Evolutionary conservation across 371 early-diverging fungal genomes (phyloP), one percentile per base, ranked within the genome.

Genomic region (Dinochytrium kinnereticum): DNA sequence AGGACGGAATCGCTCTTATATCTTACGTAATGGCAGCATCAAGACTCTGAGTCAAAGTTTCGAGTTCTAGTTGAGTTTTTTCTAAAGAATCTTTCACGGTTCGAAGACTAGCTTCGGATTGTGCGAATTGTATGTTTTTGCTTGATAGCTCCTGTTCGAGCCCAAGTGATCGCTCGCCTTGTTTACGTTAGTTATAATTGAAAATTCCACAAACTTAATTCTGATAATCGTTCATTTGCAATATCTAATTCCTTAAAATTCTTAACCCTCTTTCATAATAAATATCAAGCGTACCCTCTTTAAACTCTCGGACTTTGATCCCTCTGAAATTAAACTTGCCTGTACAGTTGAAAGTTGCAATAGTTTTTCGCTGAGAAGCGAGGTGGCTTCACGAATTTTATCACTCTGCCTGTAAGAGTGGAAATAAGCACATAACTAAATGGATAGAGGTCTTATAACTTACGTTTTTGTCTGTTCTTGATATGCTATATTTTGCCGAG

Each of bases 11-110:
- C 37, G 17, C 36, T 64, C 3, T 40, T 44, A 40, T 13, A 13
- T 2, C 69, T 64, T 34, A 77, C 74, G 19, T 51, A 66, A 71
- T 68, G 3, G 71, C 77, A 10, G 69, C 30, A 59, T 77, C 76
- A 26, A 71, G 68, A 39, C 59, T 76, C 13, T 66, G 61, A 36
- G 61, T 67, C 36, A 72, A 34, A 5, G 31, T 68, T n/a, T 17
- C 36, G n/a, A 68, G 64, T 24, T 71, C 68, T 21, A 36, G 24
- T 34, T 57, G 37, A 24, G 64, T 24, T 28, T 44, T 66, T 24
- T 76, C 76, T 5, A 76, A 38, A 40, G 40, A 24, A 1, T 77
- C 73, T 10, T 28, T 37, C 2, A 44, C 26, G 24, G 66, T 7
- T 24, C 49, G 38, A 10, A 66, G 38, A 26, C 34, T 34, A 13